Evolutionary conservation across 345 rosid genomes (phyloP).

Genomic region (Citrus sp.): DNA sequence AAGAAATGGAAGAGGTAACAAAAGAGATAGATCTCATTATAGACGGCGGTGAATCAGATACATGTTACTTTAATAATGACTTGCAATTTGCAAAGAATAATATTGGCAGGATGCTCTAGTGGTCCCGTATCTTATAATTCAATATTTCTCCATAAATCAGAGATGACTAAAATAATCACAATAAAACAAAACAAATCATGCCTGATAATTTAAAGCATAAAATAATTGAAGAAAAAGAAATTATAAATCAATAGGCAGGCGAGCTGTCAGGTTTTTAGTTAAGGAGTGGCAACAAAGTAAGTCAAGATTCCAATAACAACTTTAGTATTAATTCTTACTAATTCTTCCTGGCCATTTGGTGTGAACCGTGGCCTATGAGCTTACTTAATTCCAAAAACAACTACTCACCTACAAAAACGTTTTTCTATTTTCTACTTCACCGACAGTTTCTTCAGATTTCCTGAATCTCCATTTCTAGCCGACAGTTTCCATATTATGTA

Average conservation of each 20-base stretch:
- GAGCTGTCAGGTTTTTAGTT: background rate
- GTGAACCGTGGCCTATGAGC: background rate
- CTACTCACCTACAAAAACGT: background rate
- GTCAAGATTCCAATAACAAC: background rate
- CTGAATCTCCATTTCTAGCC: background rate
- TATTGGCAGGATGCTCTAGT: background rate
- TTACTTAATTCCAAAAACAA: background rate
- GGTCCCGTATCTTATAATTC: background rate
- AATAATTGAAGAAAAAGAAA: background rate
- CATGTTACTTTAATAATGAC: too few relatives aligned
- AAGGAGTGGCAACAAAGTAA: background rate
- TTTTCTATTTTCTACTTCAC: background rate
- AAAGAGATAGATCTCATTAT: background rate
- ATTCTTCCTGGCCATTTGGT: background rate
- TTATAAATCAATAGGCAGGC: background rate
- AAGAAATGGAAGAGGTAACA: background rate
- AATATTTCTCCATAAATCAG: background rate
- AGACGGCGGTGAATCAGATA: background rate
- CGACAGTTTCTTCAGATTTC: slow-evolving; percentile 1
- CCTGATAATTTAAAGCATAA: background rate
- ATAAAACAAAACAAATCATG: slow-evolving; percentile 5
- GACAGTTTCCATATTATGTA: background rate
- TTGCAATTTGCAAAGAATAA: background rate
- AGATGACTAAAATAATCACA: background rate
- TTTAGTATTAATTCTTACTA: background rate